Evolutionary conservation across 2,329 filamentous ascomycete genomes (phyloP), one percentile per base, ranked within the genome.

Genomic region (Hyphodiscus sp.): DNA sequence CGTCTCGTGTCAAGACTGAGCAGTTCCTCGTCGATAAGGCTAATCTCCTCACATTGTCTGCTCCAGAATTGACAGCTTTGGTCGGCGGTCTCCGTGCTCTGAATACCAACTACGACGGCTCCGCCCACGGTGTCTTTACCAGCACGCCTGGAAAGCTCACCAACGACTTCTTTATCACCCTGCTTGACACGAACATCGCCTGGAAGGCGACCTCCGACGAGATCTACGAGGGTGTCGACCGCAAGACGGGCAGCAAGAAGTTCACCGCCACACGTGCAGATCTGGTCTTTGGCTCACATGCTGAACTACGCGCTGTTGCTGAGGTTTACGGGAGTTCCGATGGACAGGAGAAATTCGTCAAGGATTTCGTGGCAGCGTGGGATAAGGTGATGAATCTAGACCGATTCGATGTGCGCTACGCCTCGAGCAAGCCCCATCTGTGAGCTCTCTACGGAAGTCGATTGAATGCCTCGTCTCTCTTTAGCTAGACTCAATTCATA

Each of bases 101-200:
- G 50, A 80, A 82, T 66, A 74, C 80, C 67, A 91, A 91, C 76
- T 88, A 76, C 58, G 85, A 91, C 62, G 83, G 83, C 43, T 88
- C 85, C 0, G 67, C 74, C 20, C 70, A 80, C 54, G 87, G 87
- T 55, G 77, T 91, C 54, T 76, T 91, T 65, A 91, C 87, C 53
- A 75, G 77, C 61, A 76, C 74, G 8, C 83, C 85, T 1, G 87
- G 87, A 43, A 71, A 80, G 61, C 76, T 91, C 63, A 87, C 82
- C 65, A 90, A 87, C 70, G 87, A 91, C 73, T 91, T 89, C 78
- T 91, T 91, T 66, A 79, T 88, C 70, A 90, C 91, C 73, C 76
- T 91, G 1, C 79, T 91, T 20, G 86, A 89, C 65, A 80, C 77
- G 63, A 73, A 71, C 69, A 87, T 79, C 7, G 74, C 71, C 20